Evolutionary conservation across 2,329 filamentous ascomycete species (phyloP).

Genomic region (Xylaria polymorpha): DNA sequence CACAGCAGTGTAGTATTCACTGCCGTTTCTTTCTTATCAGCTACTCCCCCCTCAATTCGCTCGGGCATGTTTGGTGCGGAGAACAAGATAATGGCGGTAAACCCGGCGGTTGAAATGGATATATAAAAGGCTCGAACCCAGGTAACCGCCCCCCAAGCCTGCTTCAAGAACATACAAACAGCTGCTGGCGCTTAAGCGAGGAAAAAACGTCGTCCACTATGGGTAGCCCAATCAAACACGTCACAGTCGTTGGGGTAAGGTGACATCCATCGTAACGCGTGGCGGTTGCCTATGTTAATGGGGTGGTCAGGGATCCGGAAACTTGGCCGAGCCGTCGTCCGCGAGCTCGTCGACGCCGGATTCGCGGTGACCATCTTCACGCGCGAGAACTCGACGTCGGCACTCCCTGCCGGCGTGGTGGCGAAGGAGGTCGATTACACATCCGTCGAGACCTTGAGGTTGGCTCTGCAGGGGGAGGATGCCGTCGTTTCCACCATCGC

Average conservation of each 20-base stretch:
- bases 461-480: conserved; percentile 64
- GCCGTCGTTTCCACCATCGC: conserved; percentile 64
- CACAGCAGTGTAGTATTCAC: conserved; percentile 1
- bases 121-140: conserved; percentile 20
- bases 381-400: conserved; percentile 56
- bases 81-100: not conserved
- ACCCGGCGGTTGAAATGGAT: conserved; percentile 6
- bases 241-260: conserved; percentile 44
- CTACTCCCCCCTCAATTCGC: not conserved
- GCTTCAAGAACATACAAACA: not conserved
- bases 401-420: conserved; percentile 52
- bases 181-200: not conserved
- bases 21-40: conserved; percentile 7
- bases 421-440: conserved; percentile 62
- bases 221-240: conserved; percentile 42
- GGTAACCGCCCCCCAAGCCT: not conserved
- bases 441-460: conserved; percentile 56
- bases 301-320: conserved; percentile 51
- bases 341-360: conserved; percentile 48
- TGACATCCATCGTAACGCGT: conserved; percentile 20
- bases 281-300: conserved; percentile 12
- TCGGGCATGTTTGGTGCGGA: conserved; percentile 15
- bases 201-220: conserved; percentile 31
- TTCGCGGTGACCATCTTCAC: conserved; percentile 64
- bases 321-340: conserved; percentile 46